phyloP scores from a whole-genome alignment of 345 rosid genomes.

The Brassica cretica region DNA sequence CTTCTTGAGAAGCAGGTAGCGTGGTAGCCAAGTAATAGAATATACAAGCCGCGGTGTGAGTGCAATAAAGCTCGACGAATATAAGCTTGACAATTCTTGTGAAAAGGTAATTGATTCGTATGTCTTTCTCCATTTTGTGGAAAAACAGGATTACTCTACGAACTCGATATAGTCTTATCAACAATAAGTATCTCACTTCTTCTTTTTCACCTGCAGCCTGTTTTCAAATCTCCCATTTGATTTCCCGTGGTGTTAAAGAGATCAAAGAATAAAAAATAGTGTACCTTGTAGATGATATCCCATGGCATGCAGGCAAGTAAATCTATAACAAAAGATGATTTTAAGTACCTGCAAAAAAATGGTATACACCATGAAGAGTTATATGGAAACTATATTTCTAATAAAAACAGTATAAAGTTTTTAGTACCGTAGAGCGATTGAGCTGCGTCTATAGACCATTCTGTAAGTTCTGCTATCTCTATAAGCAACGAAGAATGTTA shows the following conservation, averaged over 20 bases:
- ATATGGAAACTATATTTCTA: background rate
- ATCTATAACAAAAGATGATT: constrained; percentile 65
- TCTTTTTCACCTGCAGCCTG: constrained; percentile 70
- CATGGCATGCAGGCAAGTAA: constrained; percentile 80
- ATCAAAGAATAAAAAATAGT: background rate
- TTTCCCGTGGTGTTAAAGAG: background rate
- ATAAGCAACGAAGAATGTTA: constrained; percentile 71
- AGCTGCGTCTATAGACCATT: constrained; percentile 52
- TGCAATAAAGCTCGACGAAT: constrained; percentile 84
- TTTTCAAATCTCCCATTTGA: background rate
- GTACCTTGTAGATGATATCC: constrained; percentile 82
- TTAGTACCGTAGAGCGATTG: constrained; percentile 60
- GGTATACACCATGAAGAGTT: background rate
- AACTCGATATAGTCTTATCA: constrained; percentile 75
- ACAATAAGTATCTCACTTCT: constrained; percentile 66
- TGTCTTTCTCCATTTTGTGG: constrained; percentile 79
- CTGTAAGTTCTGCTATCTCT: constrained; percentile 57
- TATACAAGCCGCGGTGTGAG: constrained; percentile 91
- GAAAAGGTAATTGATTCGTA: constrained; percentile 76
- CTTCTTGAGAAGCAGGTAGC: constrained; percentile 69
- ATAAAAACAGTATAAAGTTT: background rate
- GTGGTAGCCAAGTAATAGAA: constrained; percentile 93
- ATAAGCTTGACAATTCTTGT: constrained; percentile 80
- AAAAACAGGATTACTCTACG: constrained; percentile 60
- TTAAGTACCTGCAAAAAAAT: constrained; percentile 57